phyloP scores from a whole-genome alignment of 306 rosid species.

The Luffa acutangula region DNA sequence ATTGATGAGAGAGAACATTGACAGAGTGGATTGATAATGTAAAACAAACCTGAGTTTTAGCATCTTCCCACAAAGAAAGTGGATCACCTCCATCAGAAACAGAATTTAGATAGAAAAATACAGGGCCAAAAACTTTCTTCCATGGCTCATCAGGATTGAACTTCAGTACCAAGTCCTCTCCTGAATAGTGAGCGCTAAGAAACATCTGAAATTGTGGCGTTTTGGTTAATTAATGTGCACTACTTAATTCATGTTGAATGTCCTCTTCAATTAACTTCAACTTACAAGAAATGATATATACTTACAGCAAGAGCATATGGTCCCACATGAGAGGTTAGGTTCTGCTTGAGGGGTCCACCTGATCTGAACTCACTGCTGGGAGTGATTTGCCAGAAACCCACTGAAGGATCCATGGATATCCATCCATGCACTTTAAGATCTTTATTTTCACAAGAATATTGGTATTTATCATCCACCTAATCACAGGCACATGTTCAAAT shows the following conservation, averaged over 20 bases:
- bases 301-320: conserved; percentile 74
- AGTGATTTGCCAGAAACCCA: conserved; percentile 77
- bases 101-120: conserved; percentile 63
- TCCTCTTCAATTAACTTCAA: not conserved
- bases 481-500: not conserved
- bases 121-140: conserved; percentile 94
- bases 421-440: conserved; percentile 36
- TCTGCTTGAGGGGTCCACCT: conserved; percentile 84
- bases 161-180: conserved; percentile 62
- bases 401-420: conserved; percentile 22
- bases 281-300: not conserved
- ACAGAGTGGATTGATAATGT: not conserved
- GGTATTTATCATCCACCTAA: conserved; percentile 42
- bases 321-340: conserved; percentile 76
- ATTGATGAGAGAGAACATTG: not conserved
- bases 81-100: conserved; percentile 26
- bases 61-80: conserved; percentile 57
- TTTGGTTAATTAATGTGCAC: not conserved
- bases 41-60: conserved; percentile 54
- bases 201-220: conserved; percentile 38
- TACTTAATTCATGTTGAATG: not conserved
- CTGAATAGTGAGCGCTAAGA: conserved; percentile 79
- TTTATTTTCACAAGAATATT: conserved; percentile 36
- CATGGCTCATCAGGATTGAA: conserved; percentile 59
- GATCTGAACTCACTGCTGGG: conserved; percentile 76